Base-by-base conservation (phyloP, 805 yeast species). In the Wickerhamomyces ciferrii region DNA sequence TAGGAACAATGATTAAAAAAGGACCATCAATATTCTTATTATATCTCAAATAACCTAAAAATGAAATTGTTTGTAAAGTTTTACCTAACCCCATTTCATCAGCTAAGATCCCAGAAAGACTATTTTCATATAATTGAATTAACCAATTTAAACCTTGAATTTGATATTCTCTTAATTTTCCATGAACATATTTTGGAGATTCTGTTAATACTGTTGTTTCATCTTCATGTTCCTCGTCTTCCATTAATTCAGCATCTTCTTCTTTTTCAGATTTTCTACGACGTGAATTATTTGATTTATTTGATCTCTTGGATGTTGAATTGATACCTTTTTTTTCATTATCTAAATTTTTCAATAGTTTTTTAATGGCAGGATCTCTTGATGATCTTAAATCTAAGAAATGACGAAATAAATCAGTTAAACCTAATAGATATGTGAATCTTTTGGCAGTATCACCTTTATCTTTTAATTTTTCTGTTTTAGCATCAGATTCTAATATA, bases 1-100 rank as follows among this genome's bases (percentile, higher is more conserved):
- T 94, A 11, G 99, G 99, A 2, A 91, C 98, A 48, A 92, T 84
- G 24, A 94, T 81, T 41, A 94, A 78, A 59, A 84, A 88, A 0
- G 99, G 99, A 0, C 99, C 99, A 50, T 84, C 85, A 15, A 91
- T 77, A 25, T 81, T 77, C 56, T 82, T 82, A 45, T 83, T 71
- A 60, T 88, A 89, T 52, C 97, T 77, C 49, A 94, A 67, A 62
- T 87, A 89, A 0, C 97, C 98, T 42, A 92, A 68, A 57, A 92
- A 94, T 2, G 98, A 80, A 41, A 92, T 89, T 0, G 98, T 92
- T 67, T 92, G 99, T 47, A 94, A 70, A 5, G 99, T 92, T 66
- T 92, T 92, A 47, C 99, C 99, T 37, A 92, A 74, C 3, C 99
- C 99, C 99, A 94, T 92, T 64, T 92, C 99, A 67, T 92, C 99